Conservation (phyloP, 2,329 filamentous ascomycete genomes). For the Trichoderma atroviride region DNA sequence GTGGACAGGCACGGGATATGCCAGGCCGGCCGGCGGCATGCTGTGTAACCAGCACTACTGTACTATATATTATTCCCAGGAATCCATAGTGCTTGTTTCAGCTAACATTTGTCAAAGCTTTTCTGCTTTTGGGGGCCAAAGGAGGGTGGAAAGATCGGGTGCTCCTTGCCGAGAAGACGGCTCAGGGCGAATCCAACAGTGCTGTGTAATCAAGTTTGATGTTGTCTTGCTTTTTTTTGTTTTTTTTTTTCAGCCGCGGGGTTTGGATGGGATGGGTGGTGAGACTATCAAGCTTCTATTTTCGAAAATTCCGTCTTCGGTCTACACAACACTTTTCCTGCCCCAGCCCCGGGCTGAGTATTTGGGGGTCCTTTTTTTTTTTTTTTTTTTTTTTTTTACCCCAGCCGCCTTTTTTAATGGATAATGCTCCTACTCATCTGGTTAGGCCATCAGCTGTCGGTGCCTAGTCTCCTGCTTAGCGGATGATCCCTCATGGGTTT, state of each 20-base stretch:
- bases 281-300: not conserved
- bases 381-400: not conserved
- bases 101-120: not conserved
- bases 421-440: not conserved
- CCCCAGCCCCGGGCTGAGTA: not conserved
- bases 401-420: not conserved
- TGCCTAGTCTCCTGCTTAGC: constrained; percentile 17
- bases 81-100: not conserved
- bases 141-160: constrained; percentile 12
- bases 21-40: not conserved
- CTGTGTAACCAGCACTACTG: constrained; percentile 20
- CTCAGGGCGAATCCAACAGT: not conserved
- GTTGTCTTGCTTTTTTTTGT: not conserved
- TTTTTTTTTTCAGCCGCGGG: not conserved
- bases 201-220: not conserved
- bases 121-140: not conserved
- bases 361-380: not conserved
- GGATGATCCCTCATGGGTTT: constrained; percentile 17
- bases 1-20: not conserved
- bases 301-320: not conserved
- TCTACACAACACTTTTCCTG: not conserved
- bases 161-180: constrained; percentile 19
- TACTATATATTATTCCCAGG: not conserved
- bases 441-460: not conserved
- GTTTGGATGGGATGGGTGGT: not conserved